Conservation (phyloP, 176 grass and related monocot genomes). For the Bothriochloa decipiens region DNA sequence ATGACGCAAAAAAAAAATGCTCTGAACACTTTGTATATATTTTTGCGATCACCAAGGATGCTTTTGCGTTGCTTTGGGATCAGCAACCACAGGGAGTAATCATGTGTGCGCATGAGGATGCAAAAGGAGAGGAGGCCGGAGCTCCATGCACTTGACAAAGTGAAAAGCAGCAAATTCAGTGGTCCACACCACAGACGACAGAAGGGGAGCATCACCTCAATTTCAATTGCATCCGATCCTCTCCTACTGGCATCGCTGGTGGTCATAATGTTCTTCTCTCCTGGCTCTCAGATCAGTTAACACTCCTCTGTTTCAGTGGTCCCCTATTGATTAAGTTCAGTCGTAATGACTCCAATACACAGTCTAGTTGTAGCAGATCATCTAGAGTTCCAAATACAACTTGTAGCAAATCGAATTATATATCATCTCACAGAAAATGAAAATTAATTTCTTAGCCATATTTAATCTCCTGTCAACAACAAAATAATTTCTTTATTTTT, state of each 20-base stretch:
- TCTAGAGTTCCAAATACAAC: not conserved
- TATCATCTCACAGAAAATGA: not conserved
- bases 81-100: constrained; percentile 37
- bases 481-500: no score
- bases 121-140: constrained; percentile 18
- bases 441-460: not conserved
- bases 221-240: not conserved
- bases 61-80: constrained; percentile 46
- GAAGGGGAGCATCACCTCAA: not conserved
- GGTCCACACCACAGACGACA: constrained; percentile 16
- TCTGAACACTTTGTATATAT: not conserved
- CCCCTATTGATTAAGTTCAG: not conserved
- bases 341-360: not conserved
- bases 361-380: not conserved
- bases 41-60: not conserved
- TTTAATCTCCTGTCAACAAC: no score
- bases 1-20: not conserved
- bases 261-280: not conserved
- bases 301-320: not conserved
- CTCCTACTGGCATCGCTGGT: not conserved
- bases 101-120: constrained; percentile 43
- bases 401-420: not conserved
- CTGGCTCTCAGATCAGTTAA: not conserved
- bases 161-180: constrained; percentile 26
- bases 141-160: constrained; percentile 46